Percentiles rank a stretch among this genome's conserved stretches.
These are phyloP conservation scores for Arctostaphylos glauca DNA, from an alignment of 148 eudicot species.

Conservation along the genomic window DNA sequence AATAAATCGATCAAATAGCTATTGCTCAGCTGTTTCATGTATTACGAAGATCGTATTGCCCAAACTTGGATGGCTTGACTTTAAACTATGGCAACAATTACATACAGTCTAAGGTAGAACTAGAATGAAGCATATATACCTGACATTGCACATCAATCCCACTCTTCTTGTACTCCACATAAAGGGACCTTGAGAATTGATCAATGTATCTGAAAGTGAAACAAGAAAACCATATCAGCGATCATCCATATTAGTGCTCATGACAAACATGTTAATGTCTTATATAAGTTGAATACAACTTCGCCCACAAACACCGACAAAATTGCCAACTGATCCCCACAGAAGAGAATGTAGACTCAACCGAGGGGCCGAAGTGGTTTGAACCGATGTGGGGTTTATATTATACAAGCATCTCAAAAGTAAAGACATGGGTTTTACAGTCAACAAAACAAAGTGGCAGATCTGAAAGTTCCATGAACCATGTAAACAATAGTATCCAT, in stretches of 20 bases:
- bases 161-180: conserved; percentile 60
- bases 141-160: conserved; percentile 88
- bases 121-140: conserved; percentile 60
- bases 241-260: neutral
- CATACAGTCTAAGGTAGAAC: neutral
- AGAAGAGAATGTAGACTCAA: too few relatives aligned
- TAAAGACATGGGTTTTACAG: neutral
- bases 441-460: neutral
- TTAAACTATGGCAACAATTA: neutral
- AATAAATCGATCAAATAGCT: too few relatives aligned
- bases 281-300: neutral
- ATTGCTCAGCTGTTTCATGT: too few relatives aligned
- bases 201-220: conserved; percentile 53
- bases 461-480: neutral
- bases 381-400: too few relatives aligned
- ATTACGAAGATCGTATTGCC: too few relatives aligned
- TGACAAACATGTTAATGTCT: neutral
- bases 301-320: neutral
- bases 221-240: conserved; percentile 11
- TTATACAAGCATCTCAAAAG: too few relatives aligned
- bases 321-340: neutral
- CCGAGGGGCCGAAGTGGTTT: too few relatives aligned
- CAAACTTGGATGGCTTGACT: neutral
- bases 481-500: neutral
- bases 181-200: conserved; percentile 66